A percentile compares a stretch with the other conserved stretches of the same genome.
phyloP scores from a whole-genome alignment of 345 rosid genomes.

The Ricinus communis region DNA sequence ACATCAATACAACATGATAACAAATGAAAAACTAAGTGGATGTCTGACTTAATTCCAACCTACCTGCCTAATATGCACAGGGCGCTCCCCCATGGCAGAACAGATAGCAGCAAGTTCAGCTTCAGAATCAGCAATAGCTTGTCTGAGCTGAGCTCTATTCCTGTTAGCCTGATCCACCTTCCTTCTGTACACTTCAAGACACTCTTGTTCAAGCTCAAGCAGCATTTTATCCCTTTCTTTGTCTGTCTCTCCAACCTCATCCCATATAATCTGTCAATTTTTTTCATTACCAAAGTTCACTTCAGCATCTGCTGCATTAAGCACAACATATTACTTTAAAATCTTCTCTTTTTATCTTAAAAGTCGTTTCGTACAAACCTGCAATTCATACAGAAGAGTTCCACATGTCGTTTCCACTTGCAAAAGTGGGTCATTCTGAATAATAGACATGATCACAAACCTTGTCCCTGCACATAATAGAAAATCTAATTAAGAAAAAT shows the following conservation, averaged over 20 bases:
- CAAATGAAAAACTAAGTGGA: too few species aligned
- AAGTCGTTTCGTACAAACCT: constrained; percentile 45
- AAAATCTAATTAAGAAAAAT: not conserved
- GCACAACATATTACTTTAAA: not conserved
- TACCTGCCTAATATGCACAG: constrained; percentile 93
- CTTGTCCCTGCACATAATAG: constrained; percentile 10
- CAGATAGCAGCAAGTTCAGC: constrained; percentile 88
- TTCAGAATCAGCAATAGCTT: constrained; percentile 82
- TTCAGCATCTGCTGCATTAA: not conserved
- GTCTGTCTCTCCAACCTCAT: constrained; percentile 92
- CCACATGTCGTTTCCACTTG: constrained; percentile 86
- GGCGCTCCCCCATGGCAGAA: constrained; percentile 88
- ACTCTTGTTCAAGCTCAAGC: constrained; percentile 89
- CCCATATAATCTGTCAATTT: constrained; percentile 75
- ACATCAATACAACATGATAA: too few species aligned
- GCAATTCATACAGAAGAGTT: constrained; percentile 76
- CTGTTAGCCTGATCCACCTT: constrained; percentile 87
- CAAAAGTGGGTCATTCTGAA: constrained; percentile 45
- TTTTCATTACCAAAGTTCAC: not conserved
- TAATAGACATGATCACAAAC: constrained; percentile 45
- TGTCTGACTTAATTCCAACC: constrained; percentile 39
- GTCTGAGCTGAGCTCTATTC: constrained; percentile 83
- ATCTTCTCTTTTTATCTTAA: not conserved
- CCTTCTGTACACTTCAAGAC: constrained; percentile 89
- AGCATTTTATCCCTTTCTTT: constrained; percentile 84